Evolutionary conservation across 148 eudicot genomes (phyloP).

Genomic region (Vaccinium myrtillus): DNA sequence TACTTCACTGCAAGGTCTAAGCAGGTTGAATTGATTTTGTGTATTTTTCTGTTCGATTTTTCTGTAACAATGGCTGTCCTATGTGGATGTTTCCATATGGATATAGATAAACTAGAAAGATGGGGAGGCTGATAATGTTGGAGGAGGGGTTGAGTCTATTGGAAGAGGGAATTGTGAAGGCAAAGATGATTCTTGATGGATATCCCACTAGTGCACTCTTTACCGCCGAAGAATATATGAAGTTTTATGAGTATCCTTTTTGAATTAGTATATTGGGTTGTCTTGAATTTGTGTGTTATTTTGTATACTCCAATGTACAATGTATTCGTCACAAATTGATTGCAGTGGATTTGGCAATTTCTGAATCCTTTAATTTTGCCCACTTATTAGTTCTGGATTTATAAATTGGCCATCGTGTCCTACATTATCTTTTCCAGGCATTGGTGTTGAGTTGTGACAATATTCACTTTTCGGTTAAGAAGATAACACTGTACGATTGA

Average conservation of each 20-base stretch:
- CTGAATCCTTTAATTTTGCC: not conserved
- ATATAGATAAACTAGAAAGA: not conserved
- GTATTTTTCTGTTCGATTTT: not conserved
- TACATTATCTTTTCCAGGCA: not conserved
- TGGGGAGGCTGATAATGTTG: constrained; percentile 7
- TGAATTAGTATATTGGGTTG: not conserved
- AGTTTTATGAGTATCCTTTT: constrained; percentile 31
- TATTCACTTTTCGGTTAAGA: not conserved
- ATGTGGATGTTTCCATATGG: not conserved
- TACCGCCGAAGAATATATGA: constrained; percentile 27
- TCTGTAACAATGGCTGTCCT: not conserved
- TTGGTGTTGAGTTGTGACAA: not conserved
- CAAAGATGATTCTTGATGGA: constrained; percentile 26
- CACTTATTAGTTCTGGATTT: not conserved
- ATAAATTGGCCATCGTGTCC: not conserved
- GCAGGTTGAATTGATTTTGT: not conserved
- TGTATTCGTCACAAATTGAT: not conserved
- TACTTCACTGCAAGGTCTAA: not conserved
- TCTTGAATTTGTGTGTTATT: not conserved
- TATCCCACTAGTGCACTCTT: constrained; percentile 16
- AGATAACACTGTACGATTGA: not conserved
- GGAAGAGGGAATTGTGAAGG: constrained; percentile 23
- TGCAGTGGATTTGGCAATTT: not conserved
- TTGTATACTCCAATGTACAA: not conserved
- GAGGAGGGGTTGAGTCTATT: constrained; percentile 21